Evolutionary conservation across 2,329 filamentous ascomycete species (phyloP), one percentile per base, ranked within the genome.

Genomic region (Ophiostoma novo-ulmi): DNA sequence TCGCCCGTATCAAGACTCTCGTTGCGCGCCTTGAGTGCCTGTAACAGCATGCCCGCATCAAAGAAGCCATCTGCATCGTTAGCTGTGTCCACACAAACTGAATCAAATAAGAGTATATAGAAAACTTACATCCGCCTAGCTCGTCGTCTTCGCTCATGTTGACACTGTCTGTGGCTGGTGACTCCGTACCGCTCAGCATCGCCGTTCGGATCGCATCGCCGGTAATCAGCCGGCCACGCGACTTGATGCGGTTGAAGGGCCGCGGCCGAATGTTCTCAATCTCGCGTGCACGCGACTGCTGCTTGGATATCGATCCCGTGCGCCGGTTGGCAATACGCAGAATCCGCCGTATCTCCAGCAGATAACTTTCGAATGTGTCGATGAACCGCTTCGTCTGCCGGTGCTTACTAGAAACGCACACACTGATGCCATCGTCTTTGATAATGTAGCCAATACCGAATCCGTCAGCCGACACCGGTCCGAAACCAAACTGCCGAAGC

Each of bases 361-460:
- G 86, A 79, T 98, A 99, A 73, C 87, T 90, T 79, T 98, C 95
- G 1, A 98, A 82, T 0, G 93, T 92, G 76, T 97, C 93, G 72
- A 98, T 88, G 77, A 95, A 96, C 6, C 95, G 89, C 75, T 89
- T 89, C 0, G 95, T 99, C 81, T 99, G 95, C 58, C 95, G 84
- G 79, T 99, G 95, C 81, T 97, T 97, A 77, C 91, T 95, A 17
- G 90, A 91, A 0, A 94, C 93, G 79, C 95, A 98, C 73, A 99
- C 94, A 66, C 90, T 93, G 72, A 98, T 91, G 67, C 88, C 87
- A 69, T 95, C 92, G 75, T 96, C 93, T 80, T 99, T 99, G 85
- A 99, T 97, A 77, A 99, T 98, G 82, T 99, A 99, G 2, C 95
- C 95, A 70, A 99, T 97, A 39, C 95, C 95, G 77, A 98, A 98